Percentiles rank a stretch among this genome's conserved stretches.
Conservation (phyloP, 2,329 filamentous ascomycete species). For the Colletotrichum plurivorum region DNA sequence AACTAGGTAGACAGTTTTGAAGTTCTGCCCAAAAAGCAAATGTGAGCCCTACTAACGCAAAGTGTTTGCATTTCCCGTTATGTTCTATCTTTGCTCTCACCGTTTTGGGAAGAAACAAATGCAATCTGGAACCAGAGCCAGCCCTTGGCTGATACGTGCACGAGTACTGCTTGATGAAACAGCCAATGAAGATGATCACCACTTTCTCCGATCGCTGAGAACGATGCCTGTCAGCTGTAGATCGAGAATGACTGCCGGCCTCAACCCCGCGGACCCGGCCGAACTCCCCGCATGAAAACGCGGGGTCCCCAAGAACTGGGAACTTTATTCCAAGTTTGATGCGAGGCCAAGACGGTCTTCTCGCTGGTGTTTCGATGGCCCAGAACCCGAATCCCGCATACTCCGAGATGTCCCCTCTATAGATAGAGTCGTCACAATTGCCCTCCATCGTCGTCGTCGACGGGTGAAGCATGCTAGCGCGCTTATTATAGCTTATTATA, state of each 20-base stretch:
- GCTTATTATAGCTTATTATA: not conserved
- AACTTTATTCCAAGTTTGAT: not conserved
- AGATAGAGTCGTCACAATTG: not conserved
- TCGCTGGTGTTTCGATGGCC: not conserved
- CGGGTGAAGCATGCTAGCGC: not conserved
- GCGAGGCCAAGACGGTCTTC: not conserved
- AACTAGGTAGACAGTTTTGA: no score
- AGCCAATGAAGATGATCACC: not conserved
- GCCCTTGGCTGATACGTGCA: not conserved
- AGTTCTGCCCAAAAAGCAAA: no score
- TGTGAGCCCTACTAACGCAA: no score
- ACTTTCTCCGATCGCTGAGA: not conserved
- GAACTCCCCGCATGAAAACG: not conserved
- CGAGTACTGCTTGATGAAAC: not conserved
- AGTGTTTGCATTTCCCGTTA: no score
- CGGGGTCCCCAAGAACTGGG: not conserved
- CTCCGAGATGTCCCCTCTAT: not conserved
- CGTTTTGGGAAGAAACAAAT: no score
- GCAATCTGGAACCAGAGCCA: no score
- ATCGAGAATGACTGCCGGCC: not conserved
- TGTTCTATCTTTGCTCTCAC: no score
- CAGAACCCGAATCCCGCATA: conserved; percentile 1
- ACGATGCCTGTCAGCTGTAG: not conserved
- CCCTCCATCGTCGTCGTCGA: not conserved
- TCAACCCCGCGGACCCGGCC: not conserved